A percentile compares a stretch with the other conserved stretches of the same genome.
Evolutionary conservation across 805 yeast species (phyloP).

Genomic region (Ogataea salicorniae): DNA sequence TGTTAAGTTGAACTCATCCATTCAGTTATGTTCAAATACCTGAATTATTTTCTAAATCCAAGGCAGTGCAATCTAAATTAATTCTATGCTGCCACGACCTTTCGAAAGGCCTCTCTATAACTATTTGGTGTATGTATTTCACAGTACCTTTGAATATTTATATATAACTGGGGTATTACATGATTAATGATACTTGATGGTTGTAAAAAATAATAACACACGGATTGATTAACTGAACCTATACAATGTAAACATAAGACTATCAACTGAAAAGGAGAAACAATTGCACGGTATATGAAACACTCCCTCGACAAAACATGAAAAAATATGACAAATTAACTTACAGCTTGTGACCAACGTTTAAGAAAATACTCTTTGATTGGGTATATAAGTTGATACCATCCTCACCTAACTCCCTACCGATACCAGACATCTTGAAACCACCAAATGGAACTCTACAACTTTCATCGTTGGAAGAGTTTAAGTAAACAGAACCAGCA

Average conservation of each 20-base stretch:
- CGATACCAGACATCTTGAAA: slow-evolving; percentile 71
- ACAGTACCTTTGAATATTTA: too few species aligned
- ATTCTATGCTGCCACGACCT: too few species aligned
- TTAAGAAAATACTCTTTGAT: slow-evolving; percentile 61
- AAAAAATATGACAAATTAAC: neutral
- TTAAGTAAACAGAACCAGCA: slow-evolving; percentile 68
- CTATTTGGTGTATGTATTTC: too few species aligned
- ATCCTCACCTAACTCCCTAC: slow-evolving; percentile 74
- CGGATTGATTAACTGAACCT: too few species aligned
- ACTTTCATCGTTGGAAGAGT: slow-evolving; percentile 63
- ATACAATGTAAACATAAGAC: too few species aligned
- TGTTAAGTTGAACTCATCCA: too few species aligned
- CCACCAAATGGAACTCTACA: slow-evolving; percentile 76
- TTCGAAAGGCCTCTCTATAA: too few species aligned
- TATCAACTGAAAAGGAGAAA: neutral
- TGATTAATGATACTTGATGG: neutral
- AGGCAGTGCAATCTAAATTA: neutral
- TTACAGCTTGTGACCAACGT: slow-evolving; percentile 36
- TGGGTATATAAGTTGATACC: slow-evolving; percentile 70
- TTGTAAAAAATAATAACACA: too few species aligned
- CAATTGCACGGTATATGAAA: neutral
- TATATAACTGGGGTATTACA: neutral
- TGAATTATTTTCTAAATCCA: neutral
- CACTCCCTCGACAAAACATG: neutral
- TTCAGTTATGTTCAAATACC: too few species aligned